Conservation (phyloP, 2,329 filamentous ascomycete species). For the Coniochaeta prunicola region DNA sequence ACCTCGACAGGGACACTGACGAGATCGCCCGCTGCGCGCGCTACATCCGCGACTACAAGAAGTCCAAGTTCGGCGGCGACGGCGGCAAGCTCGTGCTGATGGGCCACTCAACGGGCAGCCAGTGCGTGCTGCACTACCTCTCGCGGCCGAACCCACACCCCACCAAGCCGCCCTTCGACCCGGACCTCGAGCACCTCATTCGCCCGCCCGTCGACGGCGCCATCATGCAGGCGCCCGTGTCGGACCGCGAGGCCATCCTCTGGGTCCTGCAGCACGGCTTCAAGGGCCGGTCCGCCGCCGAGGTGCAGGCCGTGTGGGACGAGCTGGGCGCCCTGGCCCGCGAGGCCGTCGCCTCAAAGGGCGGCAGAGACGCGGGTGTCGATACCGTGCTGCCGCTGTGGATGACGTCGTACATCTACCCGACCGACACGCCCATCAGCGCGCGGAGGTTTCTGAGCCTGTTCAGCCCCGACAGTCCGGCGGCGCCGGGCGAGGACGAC, state of each 20-base stretch:
- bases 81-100: constrained; percentile 53
- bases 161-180: constrained; percentile 13
- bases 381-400: constrained; percentile 25
- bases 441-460: constrained; percentile 34
- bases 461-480: constrained; percentile 36
- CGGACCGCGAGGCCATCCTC: constrained; percentile 48
- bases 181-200: constrained; percentile 19
- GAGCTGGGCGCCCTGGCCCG: constrained; percentile 28
- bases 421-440: constrained; percentile 20
- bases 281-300: constrained; percentile 19
- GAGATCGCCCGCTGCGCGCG: constrained; percentile 23
- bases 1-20: constrained; percentile 27
- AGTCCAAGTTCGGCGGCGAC: constrained; percentile 18
- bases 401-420: constrained; percentile 20
- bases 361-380: constrained; percentile 10
- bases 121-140: constrained; percentile 59
- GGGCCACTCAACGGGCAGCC: constrained; percentile 61
- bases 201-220: constrained; percentile 46
- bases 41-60: constrained; percentile 25
- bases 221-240: constrained; percentile 57
- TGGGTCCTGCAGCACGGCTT: constrained; percentile 24
- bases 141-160: constrained; percentile 30
- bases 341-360: constrained; percentile 15
- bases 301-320: constrained; percentile 24
- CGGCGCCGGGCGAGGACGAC: constrained; percentile 50